Evolutionary conservation across 169 alveolate species (phyloP), one percentile per base, ranked within the genome.

Genomic region (Hepatocystis sp.): DNA sequence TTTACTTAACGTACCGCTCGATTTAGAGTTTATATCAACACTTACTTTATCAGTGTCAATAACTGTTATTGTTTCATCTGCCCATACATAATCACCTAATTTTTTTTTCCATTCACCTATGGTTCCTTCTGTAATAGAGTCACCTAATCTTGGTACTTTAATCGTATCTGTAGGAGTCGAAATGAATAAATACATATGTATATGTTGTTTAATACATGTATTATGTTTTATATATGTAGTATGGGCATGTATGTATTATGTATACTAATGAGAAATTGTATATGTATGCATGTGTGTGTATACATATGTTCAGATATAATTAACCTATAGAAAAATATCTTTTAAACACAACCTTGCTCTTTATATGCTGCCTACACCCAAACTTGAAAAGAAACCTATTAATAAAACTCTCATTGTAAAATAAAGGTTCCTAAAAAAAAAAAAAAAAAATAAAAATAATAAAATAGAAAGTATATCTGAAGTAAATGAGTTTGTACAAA

Each of bases 11-110:
- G 28, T 61, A 52, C 88, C 88, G 15, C 95, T 67, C 15, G 88
- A 84, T 17, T 98, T 93, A 11, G 98, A 84, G 90, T 96, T 94
- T 32, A 97, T 95, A 56, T 97, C 99, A 11, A 96, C 97, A 15
- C 97, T 94, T 17, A 96, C 98, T 91, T 97, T 97, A 91, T 97
- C 99, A 8, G 99, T 97, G 84, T 97, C 99, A 25, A 97, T 95
- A 42, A 96, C 94, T 52, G 98, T 98, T 21, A 97, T 90, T 23
- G 96, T 91, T 66, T 96, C 99, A 81, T 97, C 99, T 55, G 91
- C 90, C 58, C 76, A 85, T 19, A 97, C 98, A 85, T 78, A 94
- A 55, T 96, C 98, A 49, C 99, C 99, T 42, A 94, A 89, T 56
- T 84, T 56, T 84, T 84, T 86, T 84, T 92, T 91, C 97, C 97